These are phyloP conservation scores for Backusella circina DNA, from an alignment of 192 early-diverging fungal genomes.

Conservation along the genomic window DNA sequence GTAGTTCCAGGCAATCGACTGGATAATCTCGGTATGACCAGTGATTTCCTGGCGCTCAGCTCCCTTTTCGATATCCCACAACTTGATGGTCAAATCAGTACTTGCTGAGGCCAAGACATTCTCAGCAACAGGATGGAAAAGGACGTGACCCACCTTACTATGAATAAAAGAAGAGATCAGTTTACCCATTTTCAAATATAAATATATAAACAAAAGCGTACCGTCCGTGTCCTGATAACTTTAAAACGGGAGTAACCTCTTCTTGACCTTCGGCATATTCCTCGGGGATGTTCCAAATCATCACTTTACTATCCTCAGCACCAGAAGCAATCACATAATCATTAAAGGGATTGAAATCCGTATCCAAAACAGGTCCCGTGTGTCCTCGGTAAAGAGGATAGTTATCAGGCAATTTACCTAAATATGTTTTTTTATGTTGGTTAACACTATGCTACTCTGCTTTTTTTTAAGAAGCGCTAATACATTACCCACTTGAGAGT, in stretches of 20 bases:
- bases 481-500: slow-evolving; percentile 53
- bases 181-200: background rate
- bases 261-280: slow-evolving; percentile 68
- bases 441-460: background rate
- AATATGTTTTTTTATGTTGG: background rate
- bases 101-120: slow-evolving; percentile 89
- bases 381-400: slow-evolving; percentile 93
- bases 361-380: slow-evolving; percentile 92
- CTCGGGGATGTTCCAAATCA: slow-evolving; percentile 94
- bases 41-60: slow-evolving; percentile 70
- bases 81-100: slow-evolving; percentile 80
- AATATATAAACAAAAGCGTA: slow-evolving; percentile 35
- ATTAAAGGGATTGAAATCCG: slow-evolving; percentile 97
- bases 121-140: slow-evolving; percentile 95
- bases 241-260: slow-evolving; percentile 74
- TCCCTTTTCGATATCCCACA: slow-evolving; percentile 95
- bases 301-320: slow-evolving; percentile 83
- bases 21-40: slow-evolving; percentile 88
- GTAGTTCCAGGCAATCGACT: slow-evolving; percentile 88
- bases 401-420: slow-evolving; percentile 88
- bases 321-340: slow-evolving; percentile 91
- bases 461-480: background rate
- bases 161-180: background rate
- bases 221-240: slow-evolving; percentile 79
- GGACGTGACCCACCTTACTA: slow-evolving; percentile 96